phyloP scores from a whole-genome alignment of 345 rosid species.

The Barbarea vulgaris region DNA sequence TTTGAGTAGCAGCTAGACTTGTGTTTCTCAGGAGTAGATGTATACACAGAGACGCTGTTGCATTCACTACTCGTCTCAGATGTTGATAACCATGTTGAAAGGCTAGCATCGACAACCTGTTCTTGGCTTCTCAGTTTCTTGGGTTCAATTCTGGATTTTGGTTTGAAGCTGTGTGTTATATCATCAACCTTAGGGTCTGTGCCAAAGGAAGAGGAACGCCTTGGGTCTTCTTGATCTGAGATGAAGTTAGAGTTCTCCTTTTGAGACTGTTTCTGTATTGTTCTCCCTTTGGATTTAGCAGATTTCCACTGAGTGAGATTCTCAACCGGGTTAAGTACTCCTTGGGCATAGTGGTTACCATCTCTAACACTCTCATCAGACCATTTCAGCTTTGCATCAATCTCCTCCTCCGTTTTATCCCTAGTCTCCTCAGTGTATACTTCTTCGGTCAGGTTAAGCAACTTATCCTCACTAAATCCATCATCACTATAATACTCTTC shows the following conservation, averaged over 20 bases:
- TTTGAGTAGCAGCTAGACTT: conserved; percentile 50
- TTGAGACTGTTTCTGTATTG: conserved; percentile 44
- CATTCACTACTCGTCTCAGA: conserved; percentile 56
- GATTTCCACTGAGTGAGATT: conserved; percentile 95
- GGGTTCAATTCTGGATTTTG: conserved; percentile 38
- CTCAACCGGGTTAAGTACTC: conserved; percentile 86
- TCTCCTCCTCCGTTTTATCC: conserved; percentile 34
- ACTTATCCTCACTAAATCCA: conserved; percentile 39
- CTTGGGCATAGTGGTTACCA: conserved; percentile 54
- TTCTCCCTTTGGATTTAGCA: conserved; percentile 59
- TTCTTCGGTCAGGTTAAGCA: neutral
- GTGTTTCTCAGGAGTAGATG: conserved; percentile 48
- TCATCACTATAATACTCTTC: conserved; percentile 44
- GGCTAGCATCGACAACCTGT: conserved; percentile 78
- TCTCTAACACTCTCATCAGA: conserved; percentile 46
- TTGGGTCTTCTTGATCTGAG: conserved; percentile 42
- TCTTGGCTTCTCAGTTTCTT: conserved; percentile 52
- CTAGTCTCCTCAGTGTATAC: conserved; percentile 27
- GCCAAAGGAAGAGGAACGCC: conserved; percentile 41
- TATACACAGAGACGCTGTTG: conserved; percentile 30
- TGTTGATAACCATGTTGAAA: conserved; percentile 82
- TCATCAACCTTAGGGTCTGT: conserved; percentile 44
- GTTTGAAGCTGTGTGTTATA: conserved; percentile 48
- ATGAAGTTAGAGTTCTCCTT: conserved; percentile 64
- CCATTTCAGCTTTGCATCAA: conserved; percentile 37